Percentiles rank a stretch among this genome's conserved stretches.
These are phyloP conservation scores for Aaosphaeria pasadenensis DNA, from an alignment of 2,329 filamentous ascomycete genomes.

Conservation along the genomic window DNA sequence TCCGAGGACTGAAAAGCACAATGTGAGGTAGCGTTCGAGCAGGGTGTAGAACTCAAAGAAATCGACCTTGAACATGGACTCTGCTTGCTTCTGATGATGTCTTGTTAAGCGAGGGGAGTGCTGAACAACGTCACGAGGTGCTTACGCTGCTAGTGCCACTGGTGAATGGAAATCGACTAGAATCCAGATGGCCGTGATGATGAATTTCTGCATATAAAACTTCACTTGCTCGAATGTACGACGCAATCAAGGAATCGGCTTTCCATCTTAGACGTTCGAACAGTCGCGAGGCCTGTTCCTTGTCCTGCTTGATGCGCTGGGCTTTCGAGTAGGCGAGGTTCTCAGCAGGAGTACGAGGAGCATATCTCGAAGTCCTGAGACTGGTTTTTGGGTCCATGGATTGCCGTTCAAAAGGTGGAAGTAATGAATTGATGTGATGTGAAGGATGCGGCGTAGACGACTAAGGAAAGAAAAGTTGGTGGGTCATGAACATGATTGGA, in stretches of 20 bases:
- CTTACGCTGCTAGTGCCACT: constrained; percentile 19
- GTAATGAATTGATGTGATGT: no score
- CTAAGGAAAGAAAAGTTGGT: not conserved
- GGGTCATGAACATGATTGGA: not conserved
- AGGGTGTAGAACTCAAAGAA: constrained; percentile 75
- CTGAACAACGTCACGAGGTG: not conserved
- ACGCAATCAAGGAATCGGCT: constrained; percentile 29
- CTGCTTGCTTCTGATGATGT: constrained; percentile 22
- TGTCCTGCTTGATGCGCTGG: constrained; percentile 28
- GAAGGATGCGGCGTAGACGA: no score
- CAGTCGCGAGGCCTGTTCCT: constrained; percentile 23
- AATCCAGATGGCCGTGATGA: constrained; percentile 8
- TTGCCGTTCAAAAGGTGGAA: no score
- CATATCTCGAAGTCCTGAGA: constrained; percentile 27
- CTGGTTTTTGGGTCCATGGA: constrained; percentile 1
- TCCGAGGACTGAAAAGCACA: constrained; percentile 63
- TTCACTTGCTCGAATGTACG: constrained; percentile 26
- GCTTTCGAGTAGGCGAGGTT: constrained; percentile 18
- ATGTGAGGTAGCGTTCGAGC: constrained; percentile 67
- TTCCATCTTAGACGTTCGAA: constrained; percentile 33
- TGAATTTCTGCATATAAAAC: constrained; percentile 15
- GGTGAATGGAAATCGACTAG: constrained; percentile 9
- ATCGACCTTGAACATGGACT: constrained; percentile 69
- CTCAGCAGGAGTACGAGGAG: constrained; percentile 27
- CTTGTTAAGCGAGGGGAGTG: no score